Conservation (phyloP, 2,329 filamentous ascomycete species). For the Sarocladium brachiariae region DNA sequence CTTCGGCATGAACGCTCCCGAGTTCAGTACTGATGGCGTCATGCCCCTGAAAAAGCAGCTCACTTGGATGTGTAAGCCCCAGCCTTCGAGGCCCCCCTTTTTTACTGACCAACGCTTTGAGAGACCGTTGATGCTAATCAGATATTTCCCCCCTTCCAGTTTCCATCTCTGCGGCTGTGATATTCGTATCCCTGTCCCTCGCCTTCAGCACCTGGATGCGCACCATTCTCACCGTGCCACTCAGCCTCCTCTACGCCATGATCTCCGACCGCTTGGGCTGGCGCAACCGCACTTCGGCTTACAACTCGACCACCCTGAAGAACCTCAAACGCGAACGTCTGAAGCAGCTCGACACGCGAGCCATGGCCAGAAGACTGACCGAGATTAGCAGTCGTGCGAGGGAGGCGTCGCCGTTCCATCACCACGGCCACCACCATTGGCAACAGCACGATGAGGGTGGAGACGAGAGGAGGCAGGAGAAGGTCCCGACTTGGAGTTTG, state of each 20-base stretch:
- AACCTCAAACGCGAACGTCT: conserved; percentile 11
- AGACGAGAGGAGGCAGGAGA: neutral
- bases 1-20: conserved; percentile 31
- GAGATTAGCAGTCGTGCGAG: conserved; percentile 14
- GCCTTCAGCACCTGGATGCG: conserved; percentile 18
- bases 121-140: too few species aligned
- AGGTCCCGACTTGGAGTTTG: conserved; percentile 9
- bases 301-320: conserved; percentile 13
- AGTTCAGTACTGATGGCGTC: conserved; percentile 15
- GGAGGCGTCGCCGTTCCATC: conserved; percentile 1
- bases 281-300: conserved; percentile 12
- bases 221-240: conserved; percentile 11
- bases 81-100: too few species aligned
- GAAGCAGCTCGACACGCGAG: conserved; percentile 13
- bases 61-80: conserved; percentile 19
- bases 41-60: conserved; percentile 15
- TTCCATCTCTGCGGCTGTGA: conserved; percentile 14
- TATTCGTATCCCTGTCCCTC: conserved; percentile 15
- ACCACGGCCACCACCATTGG: neutral
- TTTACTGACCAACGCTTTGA: too few species aligned
- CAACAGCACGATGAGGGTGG: neutral
- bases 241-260: conserved; percentile 9
- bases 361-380: conserved; percentile 12
- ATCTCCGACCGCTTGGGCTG: conserved; percentile 13
- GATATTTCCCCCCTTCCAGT: conserved; percentile 10